Base-by-base conservation (phyloP, 345 rosid species). In the Salix dunnii region DNA sequence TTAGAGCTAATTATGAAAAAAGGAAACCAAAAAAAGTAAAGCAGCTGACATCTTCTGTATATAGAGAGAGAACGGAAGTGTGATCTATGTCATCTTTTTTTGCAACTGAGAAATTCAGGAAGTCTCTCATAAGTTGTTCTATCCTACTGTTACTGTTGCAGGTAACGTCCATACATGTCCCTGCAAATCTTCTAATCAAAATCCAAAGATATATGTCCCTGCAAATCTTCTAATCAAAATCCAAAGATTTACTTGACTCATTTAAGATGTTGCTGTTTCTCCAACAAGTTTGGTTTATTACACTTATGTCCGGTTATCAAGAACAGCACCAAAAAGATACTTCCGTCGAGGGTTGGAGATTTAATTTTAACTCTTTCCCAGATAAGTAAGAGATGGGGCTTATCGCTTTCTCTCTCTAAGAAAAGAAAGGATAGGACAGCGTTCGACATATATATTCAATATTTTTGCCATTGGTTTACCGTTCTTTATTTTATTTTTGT, bases 41-140 rank as follows among this genome's bases (percentile, higher is more conserved):
- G 28, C 62, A 78, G 76, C 82, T 82, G 78, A 85, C 88, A 69
- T 72, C 73, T 80, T 55, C 73, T 75, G 85, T 85, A 78, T 71
- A 84, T 84, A 85, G 10, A 68, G 46, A 74, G 71, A 61, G 30
- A 69, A 55, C 64, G 36, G 25, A 60, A 67, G 21, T 33, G 9
- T 33, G 9, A 20, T 42, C 80, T n/a, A 6, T 55, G 7, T 5
- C 31, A 43, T 6, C 31, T 77, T 53, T 84, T 84, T 81, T 78
- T 74, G 80, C 86, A 80, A 74, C 84, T 38, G 85, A 74, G 78
- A 77, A 66, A 84, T 72, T 72, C 7, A 9, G 49, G 2, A n/a
- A 6, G 35, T 71, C 65, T 77, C 72, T 28, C 60, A 0, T 21
- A 16, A 27, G 68, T 13, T 72, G 46, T 67, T 78, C 55, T 40